Base-by-base conservation (phyloP, 495 filamentous ascomycete genomes). In the Oidiodendron maius region DNA sequence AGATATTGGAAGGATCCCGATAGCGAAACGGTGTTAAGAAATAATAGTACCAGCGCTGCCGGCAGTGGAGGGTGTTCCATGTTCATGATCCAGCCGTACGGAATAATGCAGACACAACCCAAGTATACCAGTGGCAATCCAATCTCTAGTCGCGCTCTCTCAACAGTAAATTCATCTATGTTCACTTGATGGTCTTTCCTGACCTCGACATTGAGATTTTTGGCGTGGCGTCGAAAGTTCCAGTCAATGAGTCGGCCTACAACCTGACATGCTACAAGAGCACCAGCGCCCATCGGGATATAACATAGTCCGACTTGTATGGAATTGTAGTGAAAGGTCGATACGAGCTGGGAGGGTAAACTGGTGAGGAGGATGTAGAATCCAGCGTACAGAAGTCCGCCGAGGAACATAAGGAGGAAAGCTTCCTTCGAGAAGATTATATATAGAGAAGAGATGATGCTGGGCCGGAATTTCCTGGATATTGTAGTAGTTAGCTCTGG, bases 401-500 rank as follows among this genome's bases (percentile, higher is more conserved):
- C 72, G 50, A 71, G 78, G 5, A 67, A 55, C 4, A 84, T 73
- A 13, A 86, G 61, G 23, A 83, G 61, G 6, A 68, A 67, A 20
- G 78, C 74, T 48, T 85, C 80, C 56, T 78, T 78, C 44, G 86
- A 71, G 37, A 71, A 65, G 0, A 87, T 65, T 21, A 88, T 74
- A 6, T 63, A 58, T 0, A 89, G 63, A 0, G 81, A 82, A 3
- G 70, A 59, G 15, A 83, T 55, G 0, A 82, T 73, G 46, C 87
- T 83, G 0, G 82, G 82, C 8, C 21, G 25, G 1, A n/a, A n/a
- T n/a, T n/a, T n/a, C n/a, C n/a, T n/a, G n/a, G n/a, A n/a, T n/a
- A n/a, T n/a, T n/a, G n/a, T n/a, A n/a, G n/a, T n/a, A n/a, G n/a
- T n/a, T n/a, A n/a, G n/a, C n/a, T n/a, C n/a, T n/a, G n/a, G n/a